Evolutionary conservation across 192 early-diverging fungal genomes (phyloP).

Genomic region (Podila minutissima): DNA sequence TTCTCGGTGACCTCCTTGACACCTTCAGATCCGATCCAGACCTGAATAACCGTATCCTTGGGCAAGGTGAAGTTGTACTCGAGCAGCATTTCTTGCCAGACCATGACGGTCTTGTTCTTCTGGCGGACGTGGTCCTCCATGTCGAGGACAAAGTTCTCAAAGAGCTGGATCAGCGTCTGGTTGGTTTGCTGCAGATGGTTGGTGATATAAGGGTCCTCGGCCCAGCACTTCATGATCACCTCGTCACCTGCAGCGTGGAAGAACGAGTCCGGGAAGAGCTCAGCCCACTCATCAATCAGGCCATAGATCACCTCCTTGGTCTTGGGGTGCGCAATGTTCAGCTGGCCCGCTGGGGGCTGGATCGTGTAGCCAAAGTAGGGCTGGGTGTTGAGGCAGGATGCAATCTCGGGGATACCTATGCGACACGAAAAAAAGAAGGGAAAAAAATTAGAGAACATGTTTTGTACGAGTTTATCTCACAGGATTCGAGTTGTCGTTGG

Average conservation of each 20-base stretch:
- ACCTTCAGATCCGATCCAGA: conserved; percentile 45
- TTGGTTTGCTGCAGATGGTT: conserved; percentile 29
- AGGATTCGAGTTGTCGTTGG: too few species aligned
- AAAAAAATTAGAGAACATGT: not conserved
- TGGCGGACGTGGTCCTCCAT: conserved; percentile 45
- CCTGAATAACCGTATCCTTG: conserved; percentile 54
- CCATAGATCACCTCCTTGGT: conserved; percentile 53
- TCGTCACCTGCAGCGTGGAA: conserved; percentile 60
- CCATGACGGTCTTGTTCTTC: conserved; percentile 54
- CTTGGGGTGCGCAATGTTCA: conserved; percentile 56
- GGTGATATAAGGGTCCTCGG: conserved; percentile 26
- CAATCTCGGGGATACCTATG: conserved; percentile 48
- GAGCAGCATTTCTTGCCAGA: conserved; percentile 60
- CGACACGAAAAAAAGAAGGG: too few species aligned
- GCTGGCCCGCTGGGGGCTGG: conserved; percentile 66
- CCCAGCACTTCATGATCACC: conserved; percentile 51
- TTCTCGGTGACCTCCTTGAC: conserved; percentile 40
- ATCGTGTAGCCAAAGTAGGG: conserved; percentile 40
- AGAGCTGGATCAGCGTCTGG: conserved; percentile 31
- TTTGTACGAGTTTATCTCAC: not conserved
- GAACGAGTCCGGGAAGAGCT: conserved; percentile 55
- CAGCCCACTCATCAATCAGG: conserved; percentile 52
- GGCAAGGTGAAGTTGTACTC: conserved; percentile 44
- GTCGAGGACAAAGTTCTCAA: conserved; percentile 42
- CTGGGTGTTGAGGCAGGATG: conserved; percentile 31